Base-by-base conservation (phyloP, 805 yeast species). In the Ascoidea tarda region DNA sequence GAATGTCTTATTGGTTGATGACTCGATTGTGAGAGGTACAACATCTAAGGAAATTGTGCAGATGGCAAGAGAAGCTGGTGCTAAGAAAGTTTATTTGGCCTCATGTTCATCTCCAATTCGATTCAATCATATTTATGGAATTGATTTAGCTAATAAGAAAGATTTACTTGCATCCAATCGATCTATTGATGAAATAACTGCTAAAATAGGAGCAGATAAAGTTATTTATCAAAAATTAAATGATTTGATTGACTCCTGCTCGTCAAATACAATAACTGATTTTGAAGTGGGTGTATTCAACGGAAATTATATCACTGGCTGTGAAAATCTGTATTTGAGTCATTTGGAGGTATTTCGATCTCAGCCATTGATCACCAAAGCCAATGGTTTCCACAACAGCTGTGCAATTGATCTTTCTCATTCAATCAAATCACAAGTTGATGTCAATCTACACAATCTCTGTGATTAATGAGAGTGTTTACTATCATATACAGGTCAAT, bases 21-120 rank as follows among this genome's bases (percentile, higher is more conserved):
- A 93, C 68, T 88, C 97, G 32, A 91, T 93, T 58, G 99, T 93
- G 6, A 81, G 99, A 66, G 99, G 99, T 57, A 93, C 99, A 21
- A 93, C 99, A 2, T 89, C 97, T 5, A 85, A 80, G 66, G 99
- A 93, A 71, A 93, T 93, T 59, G 95, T 93, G 42, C 84, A 81
- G 59, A 93, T 93, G 99, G 99, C 99, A n/a, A 78, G 85, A 60
- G 99, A 93, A 67, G 96, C 98, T 5, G 99, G 99, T 54, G 99
- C 99, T 49, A 82, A 78, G 56, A 84, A 81, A 60, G 99, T 93
- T n/a, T 91, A 79, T 66, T 84, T 93, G 66, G 99, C 99, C 0
- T 87, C 96, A 31, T 93, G 97, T 63, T 95, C 99, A 12, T 99
- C 99, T 33, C 95, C 97, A n/a, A 93, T 93, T 62, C 79, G 99